A percentile compares a stretch with the other conserved stretches of the same genome.
These are phyloP conservation scores for Aspergillus felis DNA, from an alignment of 2,329 filamentous ascomycete genomes.

Conservation along the genomic window DNA sequence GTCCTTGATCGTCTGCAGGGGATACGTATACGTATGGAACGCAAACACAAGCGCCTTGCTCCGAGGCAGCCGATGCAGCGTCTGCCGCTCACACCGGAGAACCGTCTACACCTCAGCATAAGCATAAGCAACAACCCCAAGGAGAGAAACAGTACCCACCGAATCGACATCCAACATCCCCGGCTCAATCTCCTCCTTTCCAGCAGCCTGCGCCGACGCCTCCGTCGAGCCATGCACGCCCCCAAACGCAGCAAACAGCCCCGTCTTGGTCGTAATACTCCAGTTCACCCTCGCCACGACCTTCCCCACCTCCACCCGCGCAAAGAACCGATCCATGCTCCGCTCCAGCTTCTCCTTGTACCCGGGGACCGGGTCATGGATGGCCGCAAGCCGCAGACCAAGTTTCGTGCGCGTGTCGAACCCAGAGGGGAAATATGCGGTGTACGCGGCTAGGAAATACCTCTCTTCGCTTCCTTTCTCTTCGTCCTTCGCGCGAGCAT, in stretches of 20 bases:
- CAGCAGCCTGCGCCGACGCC: slow-evolving; percentile 7
- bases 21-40: slow-evolving; percentile 62
- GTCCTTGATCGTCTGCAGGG: slow-evolving; percentile 51
- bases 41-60: slow-evolving; percentile 56
- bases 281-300: slow-evolving; percentile 55
- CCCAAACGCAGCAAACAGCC: slow-evolving; percentile 40
- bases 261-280: slow-evolving; percentile 38
- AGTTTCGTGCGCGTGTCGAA: slow-evolving; percentile 57
- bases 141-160: slow-evolving; percentile 7
- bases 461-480: slow-evolving; percentile 23
- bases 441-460: slow-evolving; percentile 56
- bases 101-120: slow-evolving; percentile 33
- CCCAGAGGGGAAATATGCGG: slow-evolving; percentile 55
- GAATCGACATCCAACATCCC: slow-evolving; percentile 46
- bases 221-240: slow-evolving; percentile 26
- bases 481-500: slow-evolving; percentile 17
- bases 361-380: slow-evolving; percentile 57
- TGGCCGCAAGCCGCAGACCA: slow-evolving; percentile 48
- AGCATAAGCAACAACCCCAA: slow-evolving; percentile 2
- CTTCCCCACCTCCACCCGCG: slow-evolving; percentile 49
- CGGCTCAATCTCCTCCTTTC: slow-evolving; percentile 20
- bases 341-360: slow-evolving; percentile 55
- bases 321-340: slow-evolving; percentile 62
- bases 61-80: slow-evolving; percentile 55
- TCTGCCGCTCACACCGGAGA: slow-evolving; percentile 58